Evolutionary conservation across 2,329 filamentous ascomycete genomes (phyloP).

Genomic region (Pestalotiopsis sp.): DNA sequence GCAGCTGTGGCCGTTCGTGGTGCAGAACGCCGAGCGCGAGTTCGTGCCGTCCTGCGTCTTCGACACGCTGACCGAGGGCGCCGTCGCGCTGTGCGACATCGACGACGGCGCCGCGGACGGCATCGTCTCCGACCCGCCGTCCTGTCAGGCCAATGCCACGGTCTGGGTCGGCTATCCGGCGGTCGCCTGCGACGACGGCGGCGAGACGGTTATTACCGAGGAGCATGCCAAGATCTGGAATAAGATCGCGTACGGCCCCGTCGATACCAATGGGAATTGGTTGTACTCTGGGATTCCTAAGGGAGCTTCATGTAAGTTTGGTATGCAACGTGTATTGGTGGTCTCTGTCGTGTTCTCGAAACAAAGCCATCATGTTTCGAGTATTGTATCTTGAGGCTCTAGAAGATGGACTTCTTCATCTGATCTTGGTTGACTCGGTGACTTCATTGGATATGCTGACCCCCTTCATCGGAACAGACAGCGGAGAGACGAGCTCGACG

Average conservation of each 20-base stretch:
- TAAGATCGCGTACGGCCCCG: constrained; percentile 13
- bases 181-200: constrained; percentile 9
- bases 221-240: constrained; percentile 13
- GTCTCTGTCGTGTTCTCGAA: too few species aligned
- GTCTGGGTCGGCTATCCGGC: constrained; percentile 11
- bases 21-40: constrained; percentile 11
- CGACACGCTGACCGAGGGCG: background rate
- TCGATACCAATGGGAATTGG: constrained; percentile 13
- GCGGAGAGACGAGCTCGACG: background rate
- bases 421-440: background rate
- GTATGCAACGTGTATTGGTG: background rate
- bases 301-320: constrained; percentile 7
- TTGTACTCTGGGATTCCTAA: constrained; percentile 8
- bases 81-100: background rate
- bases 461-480: background rate
- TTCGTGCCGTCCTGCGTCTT: constrained; percentile 11
- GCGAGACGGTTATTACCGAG: constrained; percentile 11
- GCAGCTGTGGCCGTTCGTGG: constrained; percentile 5
- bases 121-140: constrained; percentile 1
- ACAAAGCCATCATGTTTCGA: too few species aligned
- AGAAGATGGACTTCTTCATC: too few species aligned
- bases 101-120: constrained; percentile 1
- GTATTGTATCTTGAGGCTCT: too few species aligned
- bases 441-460: background rate
- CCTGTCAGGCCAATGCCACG: constrained; percentile 16